These are phyloP conservation scores for Salinomyces thailandicus DNA, from an alignment of 2,329 filamentous ascomycete species.

Conservation along the genomic window DNA sequence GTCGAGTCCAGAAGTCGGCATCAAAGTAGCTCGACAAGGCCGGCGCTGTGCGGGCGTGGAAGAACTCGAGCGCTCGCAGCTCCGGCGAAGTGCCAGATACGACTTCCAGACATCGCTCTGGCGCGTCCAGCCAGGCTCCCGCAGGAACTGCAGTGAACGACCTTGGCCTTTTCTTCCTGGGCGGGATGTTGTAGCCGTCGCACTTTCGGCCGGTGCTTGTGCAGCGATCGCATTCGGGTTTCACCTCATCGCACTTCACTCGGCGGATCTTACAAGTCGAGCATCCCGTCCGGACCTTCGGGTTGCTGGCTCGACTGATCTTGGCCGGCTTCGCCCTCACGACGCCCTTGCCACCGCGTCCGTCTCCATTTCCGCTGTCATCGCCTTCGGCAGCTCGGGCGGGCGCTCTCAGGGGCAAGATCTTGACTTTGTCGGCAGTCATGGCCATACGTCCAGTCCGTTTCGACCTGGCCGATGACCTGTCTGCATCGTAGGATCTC, in stretches of 20 bases:
- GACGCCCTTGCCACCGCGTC: too few species aligned
- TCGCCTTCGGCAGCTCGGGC: too few species aligned
- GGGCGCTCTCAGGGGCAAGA: too few species aligned
- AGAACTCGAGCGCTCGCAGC: constrained; percentile 15
- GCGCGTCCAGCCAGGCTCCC: too few species aligned
- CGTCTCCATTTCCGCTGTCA: too few species aligned
- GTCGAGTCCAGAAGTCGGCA: constrained; percentile 17
- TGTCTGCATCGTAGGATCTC: too few species aligned
- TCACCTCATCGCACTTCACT: constrained; percentile 10
- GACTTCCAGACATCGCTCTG: constrained; percentile 1
- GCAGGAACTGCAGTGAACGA: background rate
- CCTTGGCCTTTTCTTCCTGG: constrained; percentile 5
- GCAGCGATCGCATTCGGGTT: constrained; percentile 9
- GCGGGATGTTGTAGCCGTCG: constrained; percentile 12
- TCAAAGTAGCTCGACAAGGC: constrained; percentile 16
- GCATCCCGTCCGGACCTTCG: constrained; percentile 6
- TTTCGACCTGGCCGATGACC: too few species aligned
- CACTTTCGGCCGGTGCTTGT: constrained; percentile 11
- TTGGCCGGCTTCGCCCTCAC: too few species aligned
- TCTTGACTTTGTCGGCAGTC: too few species aligned
- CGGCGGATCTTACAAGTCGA: constrained; percentile 8
- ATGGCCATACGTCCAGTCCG: too few species aligned
- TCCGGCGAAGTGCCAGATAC: constrained; percentile 4
- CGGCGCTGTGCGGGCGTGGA: constrained; percentile 14
- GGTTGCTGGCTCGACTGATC: constrained; percentile 6